Conservation (phyloP, 1,284 basidiomycete species). For the Schizopora paradoxa region DNA sequence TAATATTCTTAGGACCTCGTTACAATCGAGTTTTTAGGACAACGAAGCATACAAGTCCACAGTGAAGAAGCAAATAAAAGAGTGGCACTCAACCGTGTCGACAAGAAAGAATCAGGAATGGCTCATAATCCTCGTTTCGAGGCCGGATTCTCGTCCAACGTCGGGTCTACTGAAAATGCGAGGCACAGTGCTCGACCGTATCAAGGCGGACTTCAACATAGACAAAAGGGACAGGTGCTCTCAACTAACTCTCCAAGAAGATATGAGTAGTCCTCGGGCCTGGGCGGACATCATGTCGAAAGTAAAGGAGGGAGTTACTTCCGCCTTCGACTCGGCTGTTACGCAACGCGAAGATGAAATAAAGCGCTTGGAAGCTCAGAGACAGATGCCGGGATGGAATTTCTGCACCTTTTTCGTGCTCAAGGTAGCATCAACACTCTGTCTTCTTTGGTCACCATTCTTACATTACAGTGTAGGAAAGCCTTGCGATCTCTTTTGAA, state of each 20-base stretch:
- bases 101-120: slow-evolving; percentile 84
- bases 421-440: slow-evolving; percentile 54
- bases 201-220: slow-evolving; percentile 88
- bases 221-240: slow-evolving; percentile 89
- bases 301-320: slow-evolving; percentile 83
- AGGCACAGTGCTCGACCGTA: slow-evolving; percentile 83
- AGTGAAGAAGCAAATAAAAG: slow-evolving; percentile 81
- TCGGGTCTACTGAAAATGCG: slow-evolving; percentile 77
- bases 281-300: slow-evolving; percentile 90
- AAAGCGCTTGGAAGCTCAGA: slow-evolving; percentile 78
- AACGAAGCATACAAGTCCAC: slow-evolving; percentile 76
- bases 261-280: slow-evolving; percentile 69
- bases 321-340: slow-evolving; percentile 78
- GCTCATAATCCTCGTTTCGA: slow-evolving; percentile 81
- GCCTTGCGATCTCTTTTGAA: slow-evolving; percentile 87
- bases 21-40: slow-evolving; percentile 48
- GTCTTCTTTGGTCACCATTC: slow-evolving; percentile 3
- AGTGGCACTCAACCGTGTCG: slow-evolving; percentile 74
- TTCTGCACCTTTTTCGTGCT: slow-evolving; percentile 94
- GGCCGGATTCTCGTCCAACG: slow-evolving; percentile 56
- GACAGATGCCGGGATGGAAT: slow-evolving; percentile 91
- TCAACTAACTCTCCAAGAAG: slow-evolving; percentile 66
- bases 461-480: slow-evolving; percentile 60
- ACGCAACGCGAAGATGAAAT: slow-evolving; percentile 83
- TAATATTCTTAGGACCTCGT: neutral